Evolutionary conservation across 2,329 filamentous ascomycete genomes (phyloP), one percentile per base, ranked within the genome.

Genomic region (Sporothrix mexicana): DNA sequence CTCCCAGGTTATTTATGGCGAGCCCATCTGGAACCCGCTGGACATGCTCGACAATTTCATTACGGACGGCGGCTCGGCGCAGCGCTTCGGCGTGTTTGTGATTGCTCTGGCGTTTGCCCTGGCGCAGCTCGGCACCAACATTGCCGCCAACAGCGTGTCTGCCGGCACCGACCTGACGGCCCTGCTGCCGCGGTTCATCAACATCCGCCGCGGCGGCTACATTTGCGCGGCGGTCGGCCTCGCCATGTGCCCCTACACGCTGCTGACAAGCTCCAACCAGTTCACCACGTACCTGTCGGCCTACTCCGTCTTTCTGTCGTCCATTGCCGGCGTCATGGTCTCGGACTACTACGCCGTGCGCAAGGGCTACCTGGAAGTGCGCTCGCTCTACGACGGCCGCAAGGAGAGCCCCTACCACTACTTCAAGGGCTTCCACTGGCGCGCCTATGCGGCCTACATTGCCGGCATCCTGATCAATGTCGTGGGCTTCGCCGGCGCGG

Each of bases 201-300:
- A 91, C 77, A 97, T 97, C 77, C 91, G 94, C 71, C 91, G 95
- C 12, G 94, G 94, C 72, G 92, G 93, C 13, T 97, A 97, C 80
- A 88, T 97, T 75, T 97, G 93, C 78, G 94, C 94, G 0, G 80
- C 86, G 0, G 85, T 97, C 72, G 94, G 93, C 71, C 85, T 97
- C 13, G 92, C 90, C 75, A 97, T 97, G 88, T 96, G 93, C 80
- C 95, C 95, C 0, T 95, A 91, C 88, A 92, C 93, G 74, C 87
- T 97, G 0, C 88, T 97, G 9, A 90, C 87, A 1, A 85, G 85
- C 61, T 88, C 89, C 61, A 97, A 95, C 84, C 90, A 91, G 81
- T 97, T 97, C 84, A 96, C 93, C 0, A 97, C 93, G 3, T 97
- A 97, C 79, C 89, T 98, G 0, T 96, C 93, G 0, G 92, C 95